Base-by-base conservation (phyloP, 2,329 filamentous ascomycete genomes). In the Colletotrichum tofieldiae region DNA sequence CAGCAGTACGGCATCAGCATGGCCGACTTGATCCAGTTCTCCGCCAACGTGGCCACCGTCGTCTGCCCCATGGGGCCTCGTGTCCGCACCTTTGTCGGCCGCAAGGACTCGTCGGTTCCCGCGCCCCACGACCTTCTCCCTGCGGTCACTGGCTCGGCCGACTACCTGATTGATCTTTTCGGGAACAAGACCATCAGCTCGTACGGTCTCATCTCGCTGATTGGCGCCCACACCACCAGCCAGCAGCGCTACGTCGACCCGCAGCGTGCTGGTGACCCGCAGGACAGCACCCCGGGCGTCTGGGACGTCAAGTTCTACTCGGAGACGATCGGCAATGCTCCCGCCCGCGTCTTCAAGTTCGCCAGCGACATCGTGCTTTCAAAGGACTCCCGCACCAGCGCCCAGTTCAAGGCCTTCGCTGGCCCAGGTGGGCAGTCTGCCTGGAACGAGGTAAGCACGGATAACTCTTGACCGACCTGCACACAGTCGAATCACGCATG, bases 1-100 rank as follows among this genome's bases (percentile, higher is more conserved):
- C 52, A 61, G 67, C 37, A 61, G 49, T 79, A 75, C 20, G 75
- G 77, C 9, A 83, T 90, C 35, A 82, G 84, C 3, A 86, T 86
- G 74, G 88, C 87, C 43, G 88, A 90, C 75, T 81, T 90, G 5
- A 84, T 89, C 39, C 87, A 89, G 76, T 85, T 89, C 76, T 86
- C 85, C 0, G 81, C 81, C 79, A 86, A 78, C 69, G 81, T 87
- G 39, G 88, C 86, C 26, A 85, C 86, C 14, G 83, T 87, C 6
- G 82, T 85, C 32, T 84, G 82, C 69, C 82, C 83, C 8, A 78
- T 82, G 7, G 82, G 83, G 2, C 88, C 88, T 3, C 83, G 84
- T 20, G 81, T 89, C 23, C 81, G 83, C 65, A 86, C 86, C 0
- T 87, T 85, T 61, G 84, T 89, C 23, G 88, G 88, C 49, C 84